Base-by-base conservation (phyloP, 2,329 filamentous ascomycete genomes). In the Phialophora expanda region DNA sequence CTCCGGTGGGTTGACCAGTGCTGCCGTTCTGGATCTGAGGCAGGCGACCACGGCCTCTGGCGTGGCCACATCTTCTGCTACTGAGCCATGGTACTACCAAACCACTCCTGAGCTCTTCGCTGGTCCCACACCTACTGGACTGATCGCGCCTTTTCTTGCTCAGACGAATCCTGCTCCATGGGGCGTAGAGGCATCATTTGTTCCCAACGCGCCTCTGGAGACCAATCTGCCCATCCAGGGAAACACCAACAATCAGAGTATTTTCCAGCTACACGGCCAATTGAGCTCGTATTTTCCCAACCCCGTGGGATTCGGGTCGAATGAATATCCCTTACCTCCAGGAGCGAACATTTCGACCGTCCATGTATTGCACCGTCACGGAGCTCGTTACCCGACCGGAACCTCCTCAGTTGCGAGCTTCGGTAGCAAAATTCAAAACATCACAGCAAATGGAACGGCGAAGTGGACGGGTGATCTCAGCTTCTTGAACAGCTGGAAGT, bases 301-400 rank as follows among this genome's bases (percentile, higher is more conserved):
- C 62, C 85, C 89, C 38, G 30, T 55, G 28, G 90, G 90, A 0
- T 93, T 92, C 69, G 90, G 90, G 2, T 89, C 91, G 0, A 80
- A 89, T 17, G 90, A 93, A 76, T 90, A 89, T 71, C 82, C 89
- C 2, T 53, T 64, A 56, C 90, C 89, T 0, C 75, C 80, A 4
- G 89, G 87, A 9, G 85, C 89, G 0, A 87, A 89, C 65, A 90
- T 93, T 58, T 81, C 87, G 34, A 89, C 90, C 78, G 80, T 93
- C 53, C 80, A 90, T 78, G 89, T 92, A 87, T 80, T 92, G 4
- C 89, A 88, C 76, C 86, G 90, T 1, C 90, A 93, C 74, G 90
- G 90, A 8, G 84, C 89, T 46, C 84, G 90, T 14, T 93, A 93
- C 75, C 90, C 90, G 0, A 90, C 90, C 2, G 79, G 80, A 2